phyloP scores from a whole-genome alignment of 441 rosid species.

The Euphorbia corollata region DNA sequence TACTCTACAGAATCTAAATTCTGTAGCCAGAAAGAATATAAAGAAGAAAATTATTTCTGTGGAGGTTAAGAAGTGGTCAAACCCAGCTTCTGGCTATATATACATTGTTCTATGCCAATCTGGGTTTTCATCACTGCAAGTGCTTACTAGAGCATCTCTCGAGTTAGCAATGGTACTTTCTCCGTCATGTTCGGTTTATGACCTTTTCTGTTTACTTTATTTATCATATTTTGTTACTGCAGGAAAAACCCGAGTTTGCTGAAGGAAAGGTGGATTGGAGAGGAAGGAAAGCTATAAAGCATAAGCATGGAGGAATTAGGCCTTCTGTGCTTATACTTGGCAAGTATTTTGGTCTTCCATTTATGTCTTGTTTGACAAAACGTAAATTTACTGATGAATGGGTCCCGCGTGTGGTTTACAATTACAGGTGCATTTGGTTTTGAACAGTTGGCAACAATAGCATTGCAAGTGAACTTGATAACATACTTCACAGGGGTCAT shows the following conservation, averaged over 20 bases:
- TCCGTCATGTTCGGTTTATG: no score
- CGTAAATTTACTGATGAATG: not conserved
- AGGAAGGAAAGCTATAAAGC: constrained; percentile 46
- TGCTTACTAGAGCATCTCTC: constrained; percentile 13
- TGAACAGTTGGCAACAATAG: constrained; percentile 42
- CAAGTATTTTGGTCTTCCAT: constrained; percentile 7
- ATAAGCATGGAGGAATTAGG: constrained; percentile 50
- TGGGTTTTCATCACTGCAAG: not conserved
- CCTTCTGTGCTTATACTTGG: constrained; percentile 36
- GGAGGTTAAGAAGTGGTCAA: constrained; percentile 7
- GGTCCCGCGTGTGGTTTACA: constrained; percentile 21
- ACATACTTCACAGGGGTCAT: constrained; percentile 44
- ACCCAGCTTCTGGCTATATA: not conserved
- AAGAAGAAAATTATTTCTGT: not conserved
- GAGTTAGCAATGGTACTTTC: constrained; percentile 26
- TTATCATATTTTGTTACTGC: constrained; percentile 5
- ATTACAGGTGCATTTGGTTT: constrained; percentile 40
- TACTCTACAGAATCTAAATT: not conserved
- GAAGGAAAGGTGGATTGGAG: constrained; percentile 57
- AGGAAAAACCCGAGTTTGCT: constrained; percentile 40
- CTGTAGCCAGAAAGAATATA: constrained; percentile 19
- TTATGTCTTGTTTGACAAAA: not conserved
- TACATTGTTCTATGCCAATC: constrained; percentile 6
- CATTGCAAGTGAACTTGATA: constrained; percentile 47
- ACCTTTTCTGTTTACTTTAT: not conserved